Evolutionary conservation across 2,329 filamentous ascomycete species (phyloP), one percentile per base, ranked within the genome.

Genomic region (Meredithiella fracta): DNA sequence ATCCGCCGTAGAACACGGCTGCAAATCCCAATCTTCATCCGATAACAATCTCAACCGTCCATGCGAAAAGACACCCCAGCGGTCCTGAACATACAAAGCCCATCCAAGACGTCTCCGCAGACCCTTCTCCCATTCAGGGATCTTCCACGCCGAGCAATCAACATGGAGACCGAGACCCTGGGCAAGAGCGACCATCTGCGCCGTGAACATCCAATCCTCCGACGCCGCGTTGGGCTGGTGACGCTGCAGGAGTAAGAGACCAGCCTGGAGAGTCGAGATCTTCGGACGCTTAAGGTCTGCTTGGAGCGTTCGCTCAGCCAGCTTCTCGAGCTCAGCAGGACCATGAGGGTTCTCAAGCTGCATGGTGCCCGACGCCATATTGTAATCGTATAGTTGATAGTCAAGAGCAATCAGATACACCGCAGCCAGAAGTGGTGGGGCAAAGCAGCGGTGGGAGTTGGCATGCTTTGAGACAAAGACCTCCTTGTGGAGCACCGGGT

Each of bases 31-130:
- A 59, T 79, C 75, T 14, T 68, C 67, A 2, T 66, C 63, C 5
- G 68, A 69, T 50, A 78, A 73, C 57, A 76, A 71, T 15, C 72
- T 73, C 22, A 73, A 73, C 47, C 76, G 69, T 5, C 76, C 76
- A 62, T 75, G 72, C 8, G 75, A 71, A 29, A 78, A 64, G 3
- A 73, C 70, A 3, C 73, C 71, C 76, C 73, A 79, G 63, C 74
- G 77, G 60, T 80, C 77, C 61, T 80, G 76, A 66, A 78, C 74
- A 61, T 70, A 79, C 0, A 77, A 64, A 4, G 71, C 75, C 77
- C 77, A 80, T 1, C 72, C 75, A 4, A 80, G 64, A n/a, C 77
- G 67, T 61, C 74, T 76, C n/a, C 77, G 68, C 14, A 79, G 63
- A 1, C 74, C 72, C 53, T 72, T 70, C 61, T 79, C 77, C 74